These are phyloP conservation scores for Gremmenia infestans DNA, from an alignment of 2,329 filamentous ascomycete species.

Conservation along the genomic window DNA sequence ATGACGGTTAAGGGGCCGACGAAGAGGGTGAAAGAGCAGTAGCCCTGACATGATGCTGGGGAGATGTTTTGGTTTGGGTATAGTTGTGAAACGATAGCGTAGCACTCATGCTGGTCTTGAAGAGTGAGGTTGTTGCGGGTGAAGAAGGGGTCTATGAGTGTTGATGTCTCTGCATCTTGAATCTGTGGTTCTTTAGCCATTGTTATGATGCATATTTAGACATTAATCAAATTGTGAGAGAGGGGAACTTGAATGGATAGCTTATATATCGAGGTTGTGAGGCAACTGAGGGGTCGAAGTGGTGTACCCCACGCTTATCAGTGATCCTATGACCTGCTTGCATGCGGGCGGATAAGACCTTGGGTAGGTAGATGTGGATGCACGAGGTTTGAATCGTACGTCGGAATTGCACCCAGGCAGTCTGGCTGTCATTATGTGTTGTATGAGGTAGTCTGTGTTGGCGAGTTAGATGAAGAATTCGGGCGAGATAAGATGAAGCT, in stretches of 20 bases:
- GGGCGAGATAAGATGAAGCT: background rate
- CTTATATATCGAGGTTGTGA: background rate
- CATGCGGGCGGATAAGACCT: background rate
- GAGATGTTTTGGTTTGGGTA: constrained; percentile 32
- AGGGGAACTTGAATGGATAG: background rate
- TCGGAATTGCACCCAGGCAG: background rate
- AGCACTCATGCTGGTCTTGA: constrained; percentile 22
- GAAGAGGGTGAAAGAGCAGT: constrained; percentile 47
- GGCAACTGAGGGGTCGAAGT: background rate
- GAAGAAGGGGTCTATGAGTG: constrained; percentile 24
- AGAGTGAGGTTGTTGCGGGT: constrained; percentile 20
- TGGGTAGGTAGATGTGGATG: background rate
- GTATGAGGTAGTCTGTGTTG: background rate
- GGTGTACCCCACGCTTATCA: background rate
- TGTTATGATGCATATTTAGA: background rate
- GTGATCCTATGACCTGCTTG: background rate
- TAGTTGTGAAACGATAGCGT: constrained; percentile 31
- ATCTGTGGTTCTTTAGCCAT: background rate
- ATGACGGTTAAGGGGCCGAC: constrained; percentile 37
- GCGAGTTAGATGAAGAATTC: background rate
- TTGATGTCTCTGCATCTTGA: background rate
- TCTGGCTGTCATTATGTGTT: background rate
- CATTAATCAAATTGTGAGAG: background rate
- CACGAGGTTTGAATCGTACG: background rate
- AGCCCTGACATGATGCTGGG: constrained; percentile 41